Base-by-base conservation (phyloP, 257 asterid genomes). In the Gynochthodes officinalis region DNA sequence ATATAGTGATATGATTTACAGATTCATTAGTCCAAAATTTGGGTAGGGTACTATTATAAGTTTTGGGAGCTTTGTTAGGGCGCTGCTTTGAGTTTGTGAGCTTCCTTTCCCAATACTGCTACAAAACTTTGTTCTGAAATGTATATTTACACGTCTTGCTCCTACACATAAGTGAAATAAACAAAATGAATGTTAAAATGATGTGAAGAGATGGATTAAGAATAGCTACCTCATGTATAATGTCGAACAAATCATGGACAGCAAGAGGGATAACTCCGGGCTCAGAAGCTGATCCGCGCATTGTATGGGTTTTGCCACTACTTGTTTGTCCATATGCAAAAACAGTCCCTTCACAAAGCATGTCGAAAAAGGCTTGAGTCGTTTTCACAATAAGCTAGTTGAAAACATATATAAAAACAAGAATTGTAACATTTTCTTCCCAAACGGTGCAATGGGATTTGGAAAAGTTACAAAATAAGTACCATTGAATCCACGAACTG, bases 291-390 rank as follows among this genome's bases (percentile, higher is more conserved):
- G 96, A 87, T 71, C 98, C 98, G 37, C 98, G 93, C 98, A 93
- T 93, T 2, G 98, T 93, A 76, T 91, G 90, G 7, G 98, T 93
- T 76, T 93, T 93, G 40, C 98, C 98, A 77, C 97, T 93, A 70
- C 96, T 93, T 59, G 98, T 93, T 84, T 93, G 98, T 65, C 98
- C 98, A 86, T 93, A 93, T 58, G 98, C 98, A 86, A 93, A 93
- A 39, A 93, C 98, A 55, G 97, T 93, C 64, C 98, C 98, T 93
- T 65, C 4, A 68, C 16, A 46, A 28, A n/a, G 18, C 8, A 59
- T 3, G 14, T 46, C 37, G 16, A 25, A 15, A n/a, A 35, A 64
- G 4, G 27, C 4, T 35, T 44, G 28, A 57, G 21, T 33, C 46
- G 57, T 0, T n/a, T n/a, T n/a, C n/a, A n/a, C 35, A 7, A 62